Evolutionary conservation across 352 stramenopile genomes (phyloP).

Genomic region (Pythium monospermum): DNA sequence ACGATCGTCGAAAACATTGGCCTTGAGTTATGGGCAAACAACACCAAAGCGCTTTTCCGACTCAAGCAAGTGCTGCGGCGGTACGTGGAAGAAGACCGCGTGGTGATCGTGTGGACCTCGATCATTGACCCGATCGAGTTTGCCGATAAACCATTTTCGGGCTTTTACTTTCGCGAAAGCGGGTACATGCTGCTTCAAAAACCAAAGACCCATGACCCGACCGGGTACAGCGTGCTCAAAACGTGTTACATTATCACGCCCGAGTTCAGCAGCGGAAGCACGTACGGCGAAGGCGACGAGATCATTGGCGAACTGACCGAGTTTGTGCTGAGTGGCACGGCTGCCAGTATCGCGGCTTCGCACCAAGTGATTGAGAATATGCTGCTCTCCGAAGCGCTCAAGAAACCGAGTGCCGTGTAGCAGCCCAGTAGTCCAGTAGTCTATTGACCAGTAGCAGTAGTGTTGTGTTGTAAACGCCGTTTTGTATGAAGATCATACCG

Average conservation of each 20-base stretch:
- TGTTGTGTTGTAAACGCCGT: no score
- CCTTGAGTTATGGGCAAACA: conserved; percentile 44
- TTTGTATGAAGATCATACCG: no score
- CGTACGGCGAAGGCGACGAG: conserved; percentile 19
- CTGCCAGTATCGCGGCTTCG: conserved; percentile 16
- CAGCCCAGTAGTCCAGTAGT: no score
- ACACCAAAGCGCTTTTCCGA: conserved; percentile 39
- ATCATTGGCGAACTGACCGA: conserved; percentile 22
- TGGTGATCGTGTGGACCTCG: conserved; percentile 51
- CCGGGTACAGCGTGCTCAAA: conserved; percentile 36
- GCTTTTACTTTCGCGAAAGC: conserved; percentile 55
- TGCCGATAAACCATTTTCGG: conserved; percentile 33
- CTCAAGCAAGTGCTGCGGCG: conserved; percentile 49
- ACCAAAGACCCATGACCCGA: conserved; percentile 24
- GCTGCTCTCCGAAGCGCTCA: conserved; percentile 19
- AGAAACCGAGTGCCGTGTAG: no score
- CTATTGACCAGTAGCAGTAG: no score
- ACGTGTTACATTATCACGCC: conserved; percentile 57
- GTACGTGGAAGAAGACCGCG: conserved; percentile 40
- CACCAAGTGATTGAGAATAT: conserved; percentile 25
- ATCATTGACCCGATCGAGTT: conserved; percentile 58
- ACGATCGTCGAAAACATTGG: conserved; percentile 60
- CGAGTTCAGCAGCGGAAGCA: conserved; percentile 25
- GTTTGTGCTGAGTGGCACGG: conserved; percentile 19
- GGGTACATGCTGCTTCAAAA: conserved; percentile 53